These are phyloP conservation scores for Teratosphaeriaceae sp. DNA, from an alignment of 2,329 filamentous ascomycete genomes.

Conservation along the genomic window DNA sequence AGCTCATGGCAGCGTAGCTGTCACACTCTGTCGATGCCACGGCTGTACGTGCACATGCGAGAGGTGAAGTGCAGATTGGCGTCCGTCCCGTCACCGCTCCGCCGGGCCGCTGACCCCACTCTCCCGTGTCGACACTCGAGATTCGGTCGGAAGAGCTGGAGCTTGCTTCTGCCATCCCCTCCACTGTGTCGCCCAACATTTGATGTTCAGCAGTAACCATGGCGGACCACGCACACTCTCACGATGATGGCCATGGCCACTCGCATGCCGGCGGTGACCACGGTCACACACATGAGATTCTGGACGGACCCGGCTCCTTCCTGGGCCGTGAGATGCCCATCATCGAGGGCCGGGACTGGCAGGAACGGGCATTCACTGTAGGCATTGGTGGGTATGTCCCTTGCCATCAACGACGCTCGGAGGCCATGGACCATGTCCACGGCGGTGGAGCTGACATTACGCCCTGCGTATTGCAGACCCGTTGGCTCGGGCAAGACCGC, in stretches of 20 bases:
- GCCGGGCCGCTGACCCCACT: too few relatives aligned
- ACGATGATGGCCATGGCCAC: conserved; percentile 38
- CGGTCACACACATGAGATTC: conserved; percentile 92
- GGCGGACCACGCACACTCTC: conserved; percentile 19
- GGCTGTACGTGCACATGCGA: too few relatives aligned
- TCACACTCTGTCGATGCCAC: too few relatives aligned
- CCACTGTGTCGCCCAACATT: too few relatives aligned
- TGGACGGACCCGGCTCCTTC: conserved; percentile 88
- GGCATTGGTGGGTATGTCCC: conserved; percentile 86
- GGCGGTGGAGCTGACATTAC: neutral
- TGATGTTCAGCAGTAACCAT: too few relatives aligned
- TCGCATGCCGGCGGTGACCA: conserved; percentile 55
- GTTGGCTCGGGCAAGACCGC: conserved; percentile 97
- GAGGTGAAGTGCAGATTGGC: too few relatives aligned
- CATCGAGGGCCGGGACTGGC: conserved; percentile 79
- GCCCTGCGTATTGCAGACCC: conserved; percentile 61
- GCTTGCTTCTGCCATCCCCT: too few relatives aligned
- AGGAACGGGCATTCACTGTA: conserved; percentile 84
- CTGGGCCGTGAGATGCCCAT: conserved; percentile 89
- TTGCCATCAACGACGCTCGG: neutral
- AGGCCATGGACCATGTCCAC: neutral
- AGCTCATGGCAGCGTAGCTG: too few relatives aligned
- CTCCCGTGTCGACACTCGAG: too few relatives aligned
- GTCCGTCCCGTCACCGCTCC: too few relatives aligned
- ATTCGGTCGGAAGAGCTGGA: too few relatives aligned